These are phyloP conservation scores for Nasturtium officinale DNA, from an alignment of 345 rosid species.

Conservation along the genomic window DNA sequence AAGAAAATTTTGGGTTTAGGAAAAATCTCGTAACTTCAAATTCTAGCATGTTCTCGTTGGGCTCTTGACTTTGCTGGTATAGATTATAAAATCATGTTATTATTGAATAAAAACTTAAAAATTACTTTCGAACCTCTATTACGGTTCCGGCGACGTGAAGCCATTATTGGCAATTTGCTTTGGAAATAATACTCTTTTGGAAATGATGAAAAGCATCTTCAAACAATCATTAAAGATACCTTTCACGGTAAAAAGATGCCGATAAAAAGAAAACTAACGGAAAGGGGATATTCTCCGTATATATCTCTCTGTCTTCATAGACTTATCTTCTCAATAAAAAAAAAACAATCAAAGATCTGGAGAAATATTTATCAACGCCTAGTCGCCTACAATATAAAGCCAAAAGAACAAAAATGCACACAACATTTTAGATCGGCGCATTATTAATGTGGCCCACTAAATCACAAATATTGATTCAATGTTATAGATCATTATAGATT, in stretches of 20 bases:
- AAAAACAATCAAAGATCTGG: not conserved
- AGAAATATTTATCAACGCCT: not conserved
- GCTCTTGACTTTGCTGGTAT: too few species aligned
- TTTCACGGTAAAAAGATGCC: not conserved
- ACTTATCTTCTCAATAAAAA: not conserved
- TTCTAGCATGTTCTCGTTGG: too few species aligned
- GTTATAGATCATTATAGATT: too few species aligned
- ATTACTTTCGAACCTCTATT: too few species aligned
- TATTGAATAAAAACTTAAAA: too few species aligned
- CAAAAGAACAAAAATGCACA: not conserved
- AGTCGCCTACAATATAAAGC: not conserved
- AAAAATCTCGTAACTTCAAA: too few species aligned
- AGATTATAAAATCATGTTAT: too few species aligned
- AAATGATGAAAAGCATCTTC: not conserved
- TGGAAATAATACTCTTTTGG: too few species aligned
- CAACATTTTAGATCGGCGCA: not conserved
- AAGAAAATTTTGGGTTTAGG: not conserved
- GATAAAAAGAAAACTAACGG: not conserved
- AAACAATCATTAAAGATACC: not conserved
- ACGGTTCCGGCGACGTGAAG: too few species aligned
- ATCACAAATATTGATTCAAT: not conserved
- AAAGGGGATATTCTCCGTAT: constrained; percentile 16
- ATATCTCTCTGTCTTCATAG: not conserved
- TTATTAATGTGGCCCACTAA: not conserved
- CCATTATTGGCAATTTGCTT: too few species aligned